Evolutionary conservation across 1,284 basidiomycete genomes (phyloP).

Genomic region (Melampsora medusae): DNA sequence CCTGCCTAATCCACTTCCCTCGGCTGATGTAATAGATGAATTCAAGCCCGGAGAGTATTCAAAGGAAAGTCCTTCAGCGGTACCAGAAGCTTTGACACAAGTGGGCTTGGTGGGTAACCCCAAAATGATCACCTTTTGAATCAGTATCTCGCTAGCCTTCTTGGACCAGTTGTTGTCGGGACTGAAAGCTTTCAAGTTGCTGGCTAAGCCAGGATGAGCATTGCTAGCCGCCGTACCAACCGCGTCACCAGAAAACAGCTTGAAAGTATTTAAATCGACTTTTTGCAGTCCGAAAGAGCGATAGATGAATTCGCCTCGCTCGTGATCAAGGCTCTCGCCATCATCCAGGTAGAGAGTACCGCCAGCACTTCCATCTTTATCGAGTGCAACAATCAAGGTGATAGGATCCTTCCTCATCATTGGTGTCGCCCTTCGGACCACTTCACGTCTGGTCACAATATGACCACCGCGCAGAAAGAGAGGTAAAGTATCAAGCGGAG

Average conservation of each 20-base stretch:
- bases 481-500: conserved; percentile 76
- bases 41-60: conserved; percentile 49
- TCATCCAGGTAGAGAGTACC: conserved; percentile 96
- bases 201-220: conserved; percentile 38
- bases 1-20: conserved; percentile 31
- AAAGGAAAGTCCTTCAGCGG: conserved; percentile 47
- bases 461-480: conserved; percentile 88
- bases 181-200: conserved; percentile 42
- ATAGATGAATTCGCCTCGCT: conserved; percentile 78
- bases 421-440: conserved; percentile 77
- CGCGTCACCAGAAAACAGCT: conserved; percentile 57
- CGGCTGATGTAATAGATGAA: conserved; percentile 44
- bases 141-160: conserved; percentile 66
- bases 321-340: conserved; percentile 77
- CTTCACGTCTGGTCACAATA: conserved; percentile 80
- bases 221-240: conserved; percentile 61
- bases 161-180: conserved; percentile 67
- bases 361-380: conserved; percentile 64
- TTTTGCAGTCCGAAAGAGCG: conserved; percentile 53
- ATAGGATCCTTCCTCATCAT: conserved; percentile 90
- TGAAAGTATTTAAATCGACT: conserved; percentile 61
- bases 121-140: conserved; percentile 76
- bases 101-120: conserved; percentile 67
- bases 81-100: conserved; percentile 47
- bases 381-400: conserved; percentile 80